Conservation (phyloP, 2,329 filamentous ascomycete species). For the Diaporthe ampelina region DNA sequence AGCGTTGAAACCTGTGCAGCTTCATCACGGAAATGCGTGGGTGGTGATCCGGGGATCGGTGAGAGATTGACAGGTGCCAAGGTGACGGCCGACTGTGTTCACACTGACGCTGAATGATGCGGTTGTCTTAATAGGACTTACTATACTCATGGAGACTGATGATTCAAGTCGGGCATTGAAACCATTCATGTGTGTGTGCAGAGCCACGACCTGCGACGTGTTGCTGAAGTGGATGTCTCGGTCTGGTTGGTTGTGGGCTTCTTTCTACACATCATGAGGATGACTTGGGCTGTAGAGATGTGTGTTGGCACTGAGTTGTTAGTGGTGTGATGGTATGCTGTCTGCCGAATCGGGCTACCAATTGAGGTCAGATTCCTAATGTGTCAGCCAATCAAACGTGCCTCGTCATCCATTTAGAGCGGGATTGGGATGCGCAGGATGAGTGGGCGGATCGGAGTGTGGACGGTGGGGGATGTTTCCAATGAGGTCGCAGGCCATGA, state of each 20-base stretch:
- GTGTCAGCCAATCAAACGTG: neutral
- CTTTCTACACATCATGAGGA: neutral
- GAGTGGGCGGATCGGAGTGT: conserved; percentile 6
- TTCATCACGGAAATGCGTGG: conserved; percentile 12
- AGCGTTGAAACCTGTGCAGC: conserved; percentile 28
- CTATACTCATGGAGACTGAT: neutral
- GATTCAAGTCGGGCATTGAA: conserved; percentile 34
- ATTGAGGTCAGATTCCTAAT: neutral
- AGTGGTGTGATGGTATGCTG: neutral
- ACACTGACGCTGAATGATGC: neutral
- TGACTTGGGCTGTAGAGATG: neutral
- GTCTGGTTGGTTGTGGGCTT: neutral
- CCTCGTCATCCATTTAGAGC: neutral
- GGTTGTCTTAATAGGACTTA: neutral
- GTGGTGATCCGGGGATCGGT: neutral
- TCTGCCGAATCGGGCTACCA: neutral
- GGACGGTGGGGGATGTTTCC: conserved; percentile 13
- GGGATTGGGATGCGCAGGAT: conserved; percentile 8
- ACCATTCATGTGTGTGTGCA: conserved; percentile 17
- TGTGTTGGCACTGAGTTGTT: neutral
- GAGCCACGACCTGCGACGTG: neutral
- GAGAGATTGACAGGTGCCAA: neutral
- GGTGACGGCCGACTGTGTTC: neutral
- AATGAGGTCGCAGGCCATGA: conserved; percentile 19
- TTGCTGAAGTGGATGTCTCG: conserved; percentile 10